phyloP scores from a whole-genome alignment of 805 yeast species.

The Saccharomycopsis oosterbeekiorum region DNA sequence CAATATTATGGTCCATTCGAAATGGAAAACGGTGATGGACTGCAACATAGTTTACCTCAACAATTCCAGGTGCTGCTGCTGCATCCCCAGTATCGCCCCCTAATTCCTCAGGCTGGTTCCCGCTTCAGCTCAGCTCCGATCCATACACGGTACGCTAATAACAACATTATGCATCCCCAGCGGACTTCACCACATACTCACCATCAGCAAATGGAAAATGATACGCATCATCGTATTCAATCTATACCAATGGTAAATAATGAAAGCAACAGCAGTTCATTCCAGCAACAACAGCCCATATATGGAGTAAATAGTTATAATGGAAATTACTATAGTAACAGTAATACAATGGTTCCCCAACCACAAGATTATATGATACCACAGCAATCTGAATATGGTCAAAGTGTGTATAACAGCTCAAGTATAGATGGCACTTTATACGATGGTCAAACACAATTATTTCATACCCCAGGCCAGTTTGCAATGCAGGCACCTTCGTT shows the following conservation, averaged over 20 bases:
- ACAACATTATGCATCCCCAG: not conserved
- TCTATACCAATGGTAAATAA: not conserved
- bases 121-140: not conserved
- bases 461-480: not conserved
- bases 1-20: not conserved
- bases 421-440: not conserved
- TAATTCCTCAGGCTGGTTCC: not conserved
- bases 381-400: not conserved
- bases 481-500: not conserved
- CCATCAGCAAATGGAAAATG: not conserved
- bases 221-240: not conserved
- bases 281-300: not conserved
- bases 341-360: not conserved
- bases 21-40: not conserved
- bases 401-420: not conserved
- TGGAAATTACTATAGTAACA: not conserved
- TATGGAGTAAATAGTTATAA: not conserved
- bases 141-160: not conserved
- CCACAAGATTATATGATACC: not conserved
- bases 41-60: not conserved
- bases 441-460: not conserved
- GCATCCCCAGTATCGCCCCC: not conserved
- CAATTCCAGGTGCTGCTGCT: not conserved
- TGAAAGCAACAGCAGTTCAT: not conserved
- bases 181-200: not conserved